Base-by-base conservation (phyloP, 2,329 filamentous ascomycete species). In the Fusarium nanum region DNA sequence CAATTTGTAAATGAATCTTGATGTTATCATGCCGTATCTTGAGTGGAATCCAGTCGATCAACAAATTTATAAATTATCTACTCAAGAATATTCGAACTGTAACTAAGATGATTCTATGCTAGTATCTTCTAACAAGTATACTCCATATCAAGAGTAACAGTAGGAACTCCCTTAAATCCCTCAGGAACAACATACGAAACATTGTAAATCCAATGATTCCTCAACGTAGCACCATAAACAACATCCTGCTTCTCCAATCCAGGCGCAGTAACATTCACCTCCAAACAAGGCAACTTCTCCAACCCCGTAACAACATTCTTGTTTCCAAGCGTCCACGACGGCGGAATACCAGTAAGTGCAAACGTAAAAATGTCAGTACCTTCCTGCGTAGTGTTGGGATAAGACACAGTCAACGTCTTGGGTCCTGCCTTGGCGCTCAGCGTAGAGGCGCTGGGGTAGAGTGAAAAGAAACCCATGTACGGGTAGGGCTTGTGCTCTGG, bases 121-220 rank as follows among this genome's bases (percentile, higher is more conserved):
- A 18, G 3, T 14, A 8, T 4, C 13, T 0, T 18, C 42, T 63
- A 74, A 49, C 76, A 78, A 0, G 75, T 78, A 32, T 78, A 78
- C 40, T 73, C 68, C 56, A 78, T 73, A 27, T 77, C 72, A 25
- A 83, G 76, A 5, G 74, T 73, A 12, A 84, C 77, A 37, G 60
- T 75, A 6, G 82, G 81, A 37, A 74, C 74, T 4, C 83, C 82
- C 18, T 76, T 64, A 44, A 83, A 84, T 4, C 72, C 77, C 1
- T 65, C 64, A 1, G 82, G 82, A 3, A 85, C 82, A 6, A 74
- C 78, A 63, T 83, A 85, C 4, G 82, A 83, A 27, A 85, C 77
- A 41, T 85, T 85, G 37, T 84, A 84, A 22, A 81, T 81, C 62
- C 77, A 76, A 52, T 84, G 82, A 52, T 83, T 76, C 44, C 81